Conservation (phyloP, 1,284 basidiomycete species). For the Somion occarium region DNA sequence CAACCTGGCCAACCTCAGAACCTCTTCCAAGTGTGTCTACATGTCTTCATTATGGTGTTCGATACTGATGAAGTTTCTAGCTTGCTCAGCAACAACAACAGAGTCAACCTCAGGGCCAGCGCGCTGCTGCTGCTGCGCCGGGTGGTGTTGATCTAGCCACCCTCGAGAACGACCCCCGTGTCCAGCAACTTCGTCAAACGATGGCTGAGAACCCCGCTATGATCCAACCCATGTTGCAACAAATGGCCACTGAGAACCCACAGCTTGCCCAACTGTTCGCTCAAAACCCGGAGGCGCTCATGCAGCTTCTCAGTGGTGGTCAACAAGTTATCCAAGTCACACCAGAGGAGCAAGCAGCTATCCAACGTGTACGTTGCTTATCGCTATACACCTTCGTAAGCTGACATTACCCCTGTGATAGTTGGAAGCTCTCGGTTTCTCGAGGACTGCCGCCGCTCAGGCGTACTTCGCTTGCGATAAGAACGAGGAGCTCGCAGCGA, state of each 20-base stretch:
- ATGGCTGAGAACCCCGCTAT: slow-evolving; percentile 74
- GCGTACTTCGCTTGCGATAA: slow-evolving; percentile 93
- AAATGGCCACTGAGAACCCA: slow-evolving; percentile 74
- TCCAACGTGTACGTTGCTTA: slow-evolving; percentile 65
- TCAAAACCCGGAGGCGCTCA: slow-evolving; percentile 67
- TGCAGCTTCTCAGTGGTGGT: slow-evolving; percentile 54
- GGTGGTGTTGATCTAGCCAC: slow-evolving; percentile 45
- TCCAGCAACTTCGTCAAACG: slow-evolving; percentile 66
- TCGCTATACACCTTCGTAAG: neutral
- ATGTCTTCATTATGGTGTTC: too few species aligned
- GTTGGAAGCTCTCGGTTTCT: slow-evolving; percentile 85
- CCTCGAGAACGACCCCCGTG: slow-evolving; percentile 57
- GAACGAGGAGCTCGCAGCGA: slow-evolving; percentile 93
- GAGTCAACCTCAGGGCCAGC: slow-evolving; percentile 12
- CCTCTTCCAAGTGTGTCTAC: slow-evolving; percentile 61
- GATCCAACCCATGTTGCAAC: slow-evolving; percentile 79
- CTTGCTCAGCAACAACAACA: slow-evolving; percentile 70
- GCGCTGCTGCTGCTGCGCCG: slow-evolving; percentile 28
- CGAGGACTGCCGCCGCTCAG: slow-evolving; percentile 71
- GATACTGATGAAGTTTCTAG: too few species aligned
- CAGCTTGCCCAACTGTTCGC: slow-evolving; percentile 62
- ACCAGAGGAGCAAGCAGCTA: slow-evolving; percentile 80
- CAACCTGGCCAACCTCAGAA: slow-evolving; percentile 50
- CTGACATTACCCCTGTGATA: slow-evolving; percentile 25
- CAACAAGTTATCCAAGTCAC: slow-evolving; percentile 76